Evolutionary conservation across 345 rosid genomes (phyloP).

Genomic region (Nephelium lappaceum): DNA sequence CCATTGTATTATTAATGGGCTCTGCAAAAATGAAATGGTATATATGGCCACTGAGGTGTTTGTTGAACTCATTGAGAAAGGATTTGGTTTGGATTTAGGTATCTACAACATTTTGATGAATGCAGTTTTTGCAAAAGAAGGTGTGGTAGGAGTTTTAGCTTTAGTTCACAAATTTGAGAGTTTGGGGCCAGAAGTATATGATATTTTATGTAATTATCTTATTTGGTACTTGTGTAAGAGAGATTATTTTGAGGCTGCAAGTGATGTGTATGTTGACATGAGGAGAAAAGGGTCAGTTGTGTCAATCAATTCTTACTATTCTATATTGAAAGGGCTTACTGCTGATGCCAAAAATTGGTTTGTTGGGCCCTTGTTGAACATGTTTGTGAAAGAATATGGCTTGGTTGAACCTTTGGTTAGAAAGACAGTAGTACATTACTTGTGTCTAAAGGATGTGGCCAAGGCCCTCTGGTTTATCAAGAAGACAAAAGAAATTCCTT

Average conservation of each 20-base stretch:
- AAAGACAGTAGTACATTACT: slow-evolving; percentile 43
- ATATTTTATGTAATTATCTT: slow-evolving; percentile 47
- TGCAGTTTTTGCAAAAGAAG: slow-evolving; percentile 39
- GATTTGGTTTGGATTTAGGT: slow-evolving; percentile 43
- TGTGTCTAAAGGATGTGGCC: slow-evolving; percentile 45
- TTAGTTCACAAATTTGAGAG: slow-evolving; percentile 49
- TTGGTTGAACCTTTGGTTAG: slow-evolving; percentile 40
- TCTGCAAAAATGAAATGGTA: slow-evolving; percentile 62
- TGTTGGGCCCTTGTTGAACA: slow-evolving; percentile 40
- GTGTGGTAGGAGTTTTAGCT: slow-evolving; percentile 51
- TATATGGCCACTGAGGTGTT: slow-evolving; percentile 62
- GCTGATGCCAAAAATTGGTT: slow-evolving; percentile 26
- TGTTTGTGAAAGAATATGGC: slow-evolving; percentile 53
- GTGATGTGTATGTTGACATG: slow-evolving; percentile 51
- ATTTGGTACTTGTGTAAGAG: slow-evolving; percentile 61
- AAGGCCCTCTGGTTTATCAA: slow-evolving; percentile 40
- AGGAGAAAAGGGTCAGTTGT: slow-evolving; percentile 44
- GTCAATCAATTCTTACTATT: slow-evolving; percentile 43
- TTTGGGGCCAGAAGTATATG: slow-evolving; percentile 32
- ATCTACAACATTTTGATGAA: slow-evolving; percentile 46
- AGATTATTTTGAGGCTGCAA: slow-evolving; percentile 43
- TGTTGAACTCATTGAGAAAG: slow-evolving; percentile 55
- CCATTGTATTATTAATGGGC: slow-evolving; percentile 59
- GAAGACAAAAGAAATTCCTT: slow-evolving; percentile 35
- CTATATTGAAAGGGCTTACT: slow-evolving; percentile 40